Conservation (phyloP, 2,329 filamentous ascomycete species). For the Alternaria angustiovoidea region DNA sequence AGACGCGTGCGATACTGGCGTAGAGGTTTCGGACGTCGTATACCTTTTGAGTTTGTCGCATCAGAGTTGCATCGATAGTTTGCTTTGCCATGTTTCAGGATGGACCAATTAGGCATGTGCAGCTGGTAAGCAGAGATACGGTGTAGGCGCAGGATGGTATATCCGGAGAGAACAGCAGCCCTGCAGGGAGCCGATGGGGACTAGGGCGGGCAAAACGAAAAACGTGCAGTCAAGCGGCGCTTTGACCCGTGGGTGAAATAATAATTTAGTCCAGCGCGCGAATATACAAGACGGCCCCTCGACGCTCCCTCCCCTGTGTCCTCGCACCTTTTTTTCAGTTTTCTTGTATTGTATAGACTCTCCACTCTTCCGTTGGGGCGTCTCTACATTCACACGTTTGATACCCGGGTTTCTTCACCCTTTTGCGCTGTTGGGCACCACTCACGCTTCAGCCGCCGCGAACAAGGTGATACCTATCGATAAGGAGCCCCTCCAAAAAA, state of each 20-base stretch:
- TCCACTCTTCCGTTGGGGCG: conserved; percentile 41
- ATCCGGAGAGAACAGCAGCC: conserved; percentile 9
- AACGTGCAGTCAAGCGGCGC: conserved; percentile 26
- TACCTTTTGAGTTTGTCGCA: conserved; percentile 4
- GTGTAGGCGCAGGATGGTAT: conserved; percentile 15
- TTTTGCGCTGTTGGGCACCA: conserved; percentile 20
- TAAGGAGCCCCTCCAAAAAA: conserved; percentile 44
- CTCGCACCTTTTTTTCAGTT: conserved; percentile 24
- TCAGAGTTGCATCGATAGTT: conserved; percentile 4
- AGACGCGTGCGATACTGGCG: conserved; percentile 7
- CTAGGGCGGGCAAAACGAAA: conserved; percentile 29
- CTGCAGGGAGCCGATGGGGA: conserved; percentile 14
- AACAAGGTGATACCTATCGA: conserved; percentile 32
- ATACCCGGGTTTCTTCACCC: conserved; percentile 27
- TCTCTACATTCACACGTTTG: conserved; percentile 27
- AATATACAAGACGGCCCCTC: conserved; percentile 27
- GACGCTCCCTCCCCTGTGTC: conserved; percentile 19
- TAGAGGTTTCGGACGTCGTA: not conserved
- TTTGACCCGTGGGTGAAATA: conserved; percentile 27
- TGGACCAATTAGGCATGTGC: conserved; percentile 11
- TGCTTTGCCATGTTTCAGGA: conserved; percentile 11
- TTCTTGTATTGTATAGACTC: conserved; percentile 39
- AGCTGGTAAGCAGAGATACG: conserved; percentile 15
- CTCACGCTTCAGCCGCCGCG: conserved; percentile 26
- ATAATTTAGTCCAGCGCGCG: conserved; percentile 37